Conservation (phyloP, 2,329 filamentous ascomycete genomes). For the Penicillium sp. region DNA sequence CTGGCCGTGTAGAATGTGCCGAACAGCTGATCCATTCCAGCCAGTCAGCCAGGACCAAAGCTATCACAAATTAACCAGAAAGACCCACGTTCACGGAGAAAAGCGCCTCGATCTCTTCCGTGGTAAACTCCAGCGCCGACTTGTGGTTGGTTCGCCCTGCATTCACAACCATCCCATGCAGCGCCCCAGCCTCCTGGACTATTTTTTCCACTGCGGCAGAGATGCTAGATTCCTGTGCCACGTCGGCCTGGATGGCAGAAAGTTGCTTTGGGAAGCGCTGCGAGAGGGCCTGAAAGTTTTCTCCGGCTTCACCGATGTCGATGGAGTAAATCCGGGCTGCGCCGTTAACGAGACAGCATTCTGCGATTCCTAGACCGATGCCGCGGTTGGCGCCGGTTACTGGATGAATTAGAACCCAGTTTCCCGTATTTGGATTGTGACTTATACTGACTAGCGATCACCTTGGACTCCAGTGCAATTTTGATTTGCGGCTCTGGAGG, state of each 20-base stretch:
- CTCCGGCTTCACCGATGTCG: constrained; percentile 39
- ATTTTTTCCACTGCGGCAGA: constrained; percentile 47
- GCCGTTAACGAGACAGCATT: constrained; percentile 48
- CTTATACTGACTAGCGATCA: constrained; percentile 10
- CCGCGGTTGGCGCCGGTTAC: constrained; percentile 41
- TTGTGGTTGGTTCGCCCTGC: constrained; percentile 54
- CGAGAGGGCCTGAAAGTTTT: constrained; percentile 18
- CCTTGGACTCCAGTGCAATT: constrained; percentile 13
- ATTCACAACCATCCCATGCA: constrained; percentile 54
- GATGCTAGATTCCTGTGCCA: constrained; percentile 49
- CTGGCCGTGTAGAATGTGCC: constrained; percentile 28
- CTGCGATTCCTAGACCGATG: constrained; percentile 49
- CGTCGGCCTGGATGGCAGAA: constrained; percentile 45
- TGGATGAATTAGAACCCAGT: not conserved
- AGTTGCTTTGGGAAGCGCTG: constrained; percentile 43
- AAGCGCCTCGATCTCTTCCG: constrained; percentile 47
- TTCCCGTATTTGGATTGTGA: no score
- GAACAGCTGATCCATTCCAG: constrained; percentile 15
- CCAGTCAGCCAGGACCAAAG: constrained; percentile 1
- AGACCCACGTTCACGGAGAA: constrained; percentile 46
- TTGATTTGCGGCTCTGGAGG: constrained; percentile 12
- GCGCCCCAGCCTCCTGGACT: constrained; percentile 42
- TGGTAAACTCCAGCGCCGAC: constrained; percentile 51
- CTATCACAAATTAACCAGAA: constrained; percentile 30
- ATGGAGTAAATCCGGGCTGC: constrained; percentile 48